Base-by-base conservation (phyloP, 148 eudicot genomes). In the Persicaria maculosa region DNA sequence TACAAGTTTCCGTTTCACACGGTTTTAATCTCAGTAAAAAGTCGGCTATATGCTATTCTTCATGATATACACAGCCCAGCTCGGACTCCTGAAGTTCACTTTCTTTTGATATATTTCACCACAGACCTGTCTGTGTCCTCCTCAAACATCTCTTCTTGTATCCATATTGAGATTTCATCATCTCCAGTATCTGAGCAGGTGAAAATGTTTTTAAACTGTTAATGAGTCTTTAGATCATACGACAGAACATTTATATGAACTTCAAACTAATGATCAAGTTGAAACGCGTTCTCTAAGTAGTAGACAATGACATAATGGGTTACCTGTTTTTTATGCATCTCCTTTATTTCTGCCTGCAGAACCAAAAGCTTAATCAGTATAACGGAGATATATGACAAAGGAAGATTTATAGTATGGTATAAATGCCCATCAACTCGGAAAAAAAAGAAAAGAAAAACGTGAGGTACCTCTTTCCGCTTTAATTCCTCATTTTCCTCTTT, bases 271-370 rank as follows among this genome's bases (percentile, higher is more conserved):
- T 19, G 62, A 57, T 19, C 31, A 8, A 14, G 17, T 14, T 52
- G 55, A 52, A 52, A 52, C 5, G 16, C 17, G 4, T 15, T 14
- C 16, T 10, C 19, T 20, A n/a, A 17, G 62, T 57, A 17, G 3
- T 19, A 5, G 7, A 57, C 7, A 25, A 57, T 9, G 52, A 19
- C 16, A 7, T 59, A 62, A 5, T 6, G 15, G 11, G 4, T 4
- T 79, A 91, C 98, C 97, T 89, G 91, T 77, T 88, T 93, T 82
- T 93, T 93, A 86, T 89, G 95, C 88, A 82, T 82, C 79, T 93
- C 93, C 86, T 83, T 58, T 20, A 89, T 86, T 75, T 93, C 90
- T 14, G 73, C 93, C 97, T 93, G 90, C 84, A 89, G 46, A 12
- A 71, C 54, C 40, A 50, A 70, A 74, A 75, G 46, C 40, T 9